Base-by-base conservation (phyloP, 108 stramenopile species). In the Phaeodactylum tricornutum region DNA sequence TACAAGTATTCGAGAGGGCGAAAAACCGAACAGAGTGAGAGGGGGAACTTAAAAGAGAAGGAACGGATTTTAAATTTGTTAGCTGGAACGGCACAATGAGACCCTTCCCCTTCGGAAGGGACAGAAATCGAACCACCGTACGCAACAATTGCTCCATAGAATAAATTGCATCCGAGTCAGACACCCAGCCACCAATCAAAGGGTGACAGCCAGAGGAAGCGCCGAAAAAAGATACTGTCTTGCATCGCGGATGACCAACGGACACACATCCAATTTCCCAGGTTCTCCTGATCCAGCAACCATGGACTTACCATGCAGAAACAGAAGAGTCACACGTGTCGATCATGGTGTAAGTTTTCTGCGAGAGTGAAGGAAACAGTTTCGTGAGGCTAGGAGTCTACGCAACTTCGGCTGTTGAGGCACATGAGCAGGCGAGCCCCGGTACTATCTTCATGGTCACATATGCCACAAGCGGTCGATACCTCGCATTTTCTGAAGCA, bases 261-360 rank as follows among this genome's bases (percentile, higher is more conserved):
- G n/a, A n/a, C n/a, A n/a, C n/a, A n/a, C n/a, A n/a, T n/a, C n/a
- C n/a, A n/a, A n/a, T n/a, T n/a, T n/a, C n/a, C n/a, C n/a, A n/a
- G n/a, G n/a, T n/a, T n/a, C n/a, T n/a, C n/a, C n/a, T n/a, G n/a
- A n/a, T n/a, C n/a, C n/a, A n/a, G n/a, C n/a, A n/a, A n/a, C n/a
- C 14, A 34, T 11, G 9, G 33, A 34, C 33, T 34, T 57, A 75
- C 74, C 75, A 76, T 31, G 71, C 41, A 24, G 75, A 67, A 42
- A 76, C 64, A 6, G 37, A 21, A 0, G 62, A 47, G 46, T 76
- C 67, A 36, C 75, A 76, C 17, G 59, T 63, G 42, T 76, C 59
- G 29, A 76, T 76, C 75, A 76, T 76, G 35, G 70, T 65, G 42
- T 69, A 76, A 1, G 75, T 76, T 62, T 76, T 15, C 16, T 8